phyloP scores from a whole-genome alignment of 179 eudicot genomes.

The Monotropa hypopitys region DNA sequence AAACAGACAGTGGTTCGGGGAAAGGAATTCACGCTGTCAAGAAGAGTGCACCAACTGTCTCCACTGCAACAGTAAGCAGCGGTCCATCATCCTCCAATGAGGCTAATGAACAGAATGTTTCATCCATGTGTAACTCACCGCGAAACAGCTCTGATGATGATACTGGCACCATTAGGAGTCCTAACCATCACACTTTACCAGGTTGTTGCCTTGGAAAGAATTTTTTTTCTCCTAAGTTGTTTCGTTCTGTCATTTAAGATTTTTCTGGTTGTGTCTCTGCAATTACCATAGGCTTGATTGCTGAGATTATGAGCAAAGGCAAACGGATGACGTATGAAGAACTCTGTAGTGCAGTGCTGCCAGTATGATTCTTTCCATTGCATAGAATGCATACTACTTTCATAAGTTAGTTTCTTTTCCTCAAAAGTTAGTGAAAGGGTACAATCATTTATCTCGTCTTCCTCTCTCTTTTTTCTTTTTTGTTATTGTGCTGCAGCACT shows the following conservation, averaged over 20 bases:
- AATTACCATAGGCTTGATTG: slow-evolving; percentile 51
- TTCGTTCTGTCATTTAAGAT: not conserved
- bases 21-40: slow-evolving; percentile 24
- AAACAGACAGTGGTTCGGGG: slow-evolving; percentile 30
- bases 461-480: slow-evolving; percentile 9
- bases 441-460: slow-evolving; percentile 1
- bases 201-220: slow-evolving; percentile 27
- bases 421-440: slow-evolving; percentile 2
- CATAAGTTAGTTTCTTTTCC: not conserved
- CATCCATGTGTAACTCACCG: slow-evolving; percentile 30
- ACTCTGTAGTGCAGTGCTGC: slow-evolving; percentile 75
- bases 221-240: not conserved
- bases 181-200: slow-evolving; percentile 70
- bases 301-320: slow-evolving; percentile 90
- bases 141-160: slow-evolving; percentile 50
- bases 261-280: slow-evolving; percentile 7
- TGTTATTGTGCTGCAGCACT: slow-evolving; percentile 42
- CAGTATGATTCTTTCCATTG: slow-evolving; percentile 38
- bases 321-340: slow-evolving; percentile 80
- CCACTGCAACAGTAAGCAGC: slow-evolving; percentile 30
- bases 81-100: slow-evolving; percentile 42
- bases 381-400: slow-evolving; percentile 2
- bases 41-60: slow-evolving; percentile 32
- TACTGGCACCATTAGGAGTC: slow-evolving; percentile 28
- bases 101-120: slow-evolving; percentile 33